Evolutionary conservation across 2,329 filamentous ascomycete genomes (phyloP), one percentile per base, ranked within the genome.

Genomic region (Microdochium paspali): DNA sequence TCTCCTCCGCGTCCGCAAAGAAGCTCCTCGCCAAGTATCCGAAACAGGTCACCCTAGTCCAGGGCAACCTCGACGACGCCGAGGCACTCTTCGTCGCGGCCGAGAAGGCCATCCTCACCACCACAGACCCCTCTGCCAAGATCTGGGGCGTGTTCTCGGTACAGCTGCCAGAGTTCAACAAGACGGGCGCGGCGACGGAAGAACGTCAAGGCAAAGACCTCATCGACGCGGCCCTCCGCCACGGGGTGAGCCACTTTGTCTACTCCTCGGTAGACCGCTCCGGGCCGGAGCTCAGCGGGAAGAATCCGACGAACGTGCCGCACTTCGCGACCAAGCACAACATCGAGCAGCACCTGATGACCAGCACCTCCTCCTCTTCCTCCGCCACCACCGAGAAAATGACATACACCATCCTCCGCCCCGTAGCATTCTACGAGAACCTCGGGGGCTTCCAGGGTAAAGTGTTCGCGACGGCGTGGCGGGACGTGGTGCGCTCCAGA

Each of bases 121-220:
- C n/a, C n/a, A n/a, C n/a, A n/a, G n/a, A n/a, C n/a, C n/a, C 48
- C 24, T 26, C 9, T 18, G 43, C 46, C 18, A 63, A 65, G 1
- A 67, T 81, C 24, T 80, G 76, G 74, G 79, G 79, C 6, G 77
- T 83, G 3, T 84, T 76, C 59, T 77, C 72, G 42, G 77, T 84
- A 1, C 79, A 82, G 62, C 67, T 79, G 51, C 43, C 61, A 26
- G 24, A 44, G 3, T 21, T 15, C n/a, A 23, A 31, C 30, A 50
- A 56, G 44, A 53, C 49, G 18, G 50, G 46, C 55, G 56, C 39
- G 46, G 53, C 59, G 53, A 47, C 39, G 66, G 66, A 31, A 57
- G 59, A 52, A 74, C 79, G 61, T 1, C 78, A 84, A 58, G 80
- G 80, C 42, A 82, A 74, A 45, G 67, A 64, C 0, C 59, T 85